Conservation (phyloP, 2,329 filamentous ascomycete genomes). For the Pseudocercospora ulei region DNA sequence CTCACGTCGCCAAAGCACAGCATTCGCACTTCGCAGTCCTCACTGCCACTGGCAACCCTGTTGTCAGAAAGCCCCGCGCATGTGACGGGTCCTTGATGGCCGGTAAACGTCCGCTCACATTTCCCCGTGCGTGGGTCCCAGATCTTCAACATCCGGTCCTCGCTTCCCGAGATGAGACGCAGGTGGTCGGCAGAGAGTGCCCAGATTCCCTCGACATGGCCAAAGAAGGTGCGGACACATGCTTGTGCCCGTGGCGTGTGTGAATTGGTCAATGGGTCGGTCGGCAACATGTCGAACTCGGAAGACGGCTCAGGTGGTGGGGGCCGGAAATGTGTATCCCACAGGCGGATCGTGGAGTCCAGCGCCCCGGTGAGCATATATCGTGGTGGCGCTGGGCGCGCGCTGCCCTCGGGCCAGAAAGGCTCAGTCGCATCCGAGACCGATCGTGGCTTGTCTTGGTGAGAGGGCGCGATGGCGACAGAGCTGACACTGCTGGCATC, state of each 20-base stretch:
- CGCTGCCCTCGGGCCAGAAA: conserved; percentile 52
- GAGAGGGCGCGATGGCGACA: conserved; percentile 21
- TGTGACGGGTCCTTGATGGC: conserved; percentile 82
- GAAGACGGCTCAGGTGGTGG: conserved; percentile 11
- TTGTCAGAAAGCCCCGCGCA: conserved; percentile 87
- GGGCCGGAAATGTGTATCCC: conserved; percentile 55
- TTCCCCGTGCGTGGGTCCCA: conserved; percentile 90
- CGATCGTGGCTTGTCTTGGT: conserved; percentile 15
- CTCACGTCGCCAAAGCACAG: conserved; percentile 30
- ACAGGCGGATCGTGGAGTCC: conserved; percentile 82
- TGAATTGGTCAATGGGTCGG: conserved; percentile 32
- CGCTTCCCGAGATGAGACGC: conserved; percentile 76
- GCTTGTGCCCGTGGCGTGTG: conserved; percentile 37
- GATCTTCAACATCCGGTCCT: conserved; percentile 89
- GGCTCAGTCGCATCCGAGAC: conserved; percentile 22
- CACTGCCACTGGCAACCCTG: conserved; percentile 79
- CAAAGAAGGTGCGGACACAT: conserved; percentile 87
- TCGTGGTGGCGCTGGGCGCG: conserved; percentile 64
- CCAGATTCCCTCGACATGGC: conserved; percentile 94
- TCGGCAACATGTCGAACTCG: conserved; percentile 27
- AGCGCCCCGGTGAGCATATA: conserved; percentile 92
- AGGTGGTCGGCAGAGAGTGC: conserved; percentile 79
- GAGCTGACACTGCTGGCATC: conserved; percentile 31
- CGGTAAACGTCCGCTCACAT: conserved; percentile 85
- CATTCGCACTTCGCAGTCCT: conserved; percentile 83